These are phyloP conservation scores for Blastobotrys capitulatus DNA, from an alignment of 1,139 yeast species.

Conservation along the genomic window DNA sequence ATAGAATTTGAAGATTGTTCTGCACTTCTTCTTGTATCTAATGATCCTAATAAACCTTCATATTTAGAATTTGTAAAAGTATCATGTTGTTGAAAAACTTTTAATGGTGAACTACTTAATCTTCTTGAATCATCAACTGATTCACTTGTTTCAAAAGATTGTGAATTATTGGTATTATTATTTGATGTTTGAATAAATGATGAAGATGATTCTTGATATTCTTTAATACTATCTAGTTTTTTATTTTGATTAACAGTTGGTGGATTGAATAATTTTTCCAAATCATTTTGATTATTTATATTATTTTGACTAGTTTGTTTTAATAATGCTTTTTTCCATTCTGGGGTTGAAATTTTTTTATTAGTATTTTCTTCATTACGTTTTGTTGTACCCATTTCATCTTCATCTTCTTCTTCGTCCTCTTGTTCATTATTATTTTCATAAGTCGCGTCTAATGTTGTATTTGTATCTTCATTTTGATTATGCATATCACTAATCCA, in stretches of 20 bases:
- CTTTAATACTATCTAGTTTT: constrained; percentile 11
- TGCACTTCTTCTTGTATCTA: constrained; percentile 14
- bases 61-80: constrained; percentile 26
- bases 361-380: neutral
- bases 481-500: constrained; percentile 7
- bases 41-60: constrained; percentile 23
- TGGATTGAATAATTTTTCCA: constrained; percentile 10
- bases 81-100: constrained; percentile 25
- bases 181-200: neutral
- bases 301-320: neutral
- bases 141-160: constrained; percentile 5
- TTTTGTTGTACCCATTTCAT: constrained; percentile 8
- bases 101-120: constrained; percentile 21
- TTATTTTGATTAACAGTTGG: constrained; percentile 9
- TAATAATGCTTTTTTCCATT: constrained; percentile 13
- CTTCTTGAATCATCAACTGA: constrained; percentile 10
- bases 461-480: neutral
- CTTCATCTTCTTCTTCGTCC: neutral
- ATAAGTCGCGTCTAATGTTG: neutral
- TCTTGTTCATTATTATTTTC: neutral
- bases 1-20: neutral
- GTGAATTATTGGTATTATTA: neutral
- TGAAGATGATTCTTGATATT: neutral
- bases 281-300: neutral
- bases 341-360: constrained; percentile 12